Conservation (phyloP, 2,329 filamentous ascomycete species). For the Ceratocystis diversiconidia region DNA sequence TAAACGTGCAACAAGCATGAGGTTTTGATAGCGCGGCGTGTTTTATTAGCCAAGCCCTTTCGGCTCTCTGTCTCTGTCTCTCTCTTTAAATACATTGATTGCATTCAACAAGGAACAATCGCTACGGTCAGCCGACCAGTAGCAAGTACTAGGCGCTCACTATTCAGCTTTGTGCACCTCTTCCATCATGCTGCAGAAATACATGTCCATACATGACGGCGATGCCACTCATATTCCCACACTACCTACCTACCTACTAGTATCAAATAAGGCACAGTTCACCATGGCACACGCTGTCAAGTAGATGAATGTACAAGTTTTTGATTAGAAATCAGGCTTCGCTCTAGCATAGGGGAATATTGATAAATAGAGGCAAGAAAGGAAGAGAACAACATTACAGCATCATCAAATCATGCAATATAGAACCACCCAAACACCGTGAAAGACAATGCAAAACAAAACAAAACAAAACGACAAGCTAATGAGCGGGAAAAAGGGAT, state of each 20-base stretch:
- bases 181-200: too few species aligned
- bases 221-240: too few species aligned
- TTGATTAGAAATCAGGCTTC: background rate
- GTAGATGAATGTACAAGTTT: background rate
- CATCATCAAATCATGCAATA: conserved; percentile 6
- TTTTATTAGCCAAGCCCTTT: background rate
- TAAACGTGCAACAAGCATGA: conserved; percentile 22
- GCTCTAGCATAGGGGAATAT: background rate
- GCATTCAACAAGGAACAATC: background rate
- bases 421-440: background rate
- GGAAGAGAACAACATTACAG: background rate
- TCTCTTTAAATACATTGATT: background rate
- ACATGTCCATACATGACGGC: too few species aligned
- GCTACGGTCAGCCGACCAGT: too few species aligned
- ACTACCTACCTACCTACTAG: too few species aligned
- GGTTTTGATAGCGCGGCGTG: background rate
- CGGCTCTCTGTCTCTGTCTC: background rate
- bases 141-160: too few species aligned
- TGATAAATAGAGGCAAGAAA: background rate
- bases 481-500: background rate
- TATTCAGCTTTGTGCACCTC: too few species aligned
- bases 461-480: background rate
- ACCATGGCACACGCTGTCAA: background rate
- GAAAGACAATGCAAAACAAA: conserved; percentile 1
- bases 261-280: background rate